Conservation (phyloP, 441 rosid genomes). For the Gossypium schwendimanii region DNA sequence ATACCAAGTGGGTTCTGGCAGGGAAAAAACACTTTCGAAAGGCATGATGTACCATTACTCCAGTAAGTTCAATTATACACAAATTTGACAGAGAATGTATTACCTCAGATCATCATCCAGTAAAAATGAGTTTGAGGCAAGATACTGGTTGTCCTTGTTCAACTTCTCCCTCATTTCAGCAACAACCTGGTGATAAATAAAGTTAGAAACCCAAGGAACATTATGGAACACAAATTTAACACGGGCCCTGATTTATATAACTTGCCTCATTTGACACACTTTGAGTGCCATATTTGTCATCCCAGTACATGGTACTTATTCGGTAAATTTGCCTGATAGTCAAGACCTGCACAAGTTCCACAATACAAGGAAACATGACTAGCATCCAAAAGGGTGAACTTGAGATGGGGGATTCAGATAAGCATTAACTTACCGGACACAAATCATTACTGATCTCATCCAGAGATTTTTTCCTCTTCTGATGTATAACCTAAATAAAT, state of each 20-base stretch:
- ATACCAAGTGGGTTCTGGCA: neutral
- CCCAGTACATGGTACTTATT: constrained; percentile 98
- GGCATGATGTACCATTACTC: neutral
- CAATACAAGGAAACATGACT: neutral
- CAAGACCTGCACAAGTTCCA: constrained; percentile 49
- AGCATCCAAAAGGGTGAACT: neutral
- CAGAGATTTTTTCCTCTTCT: constrained; percentile 85
- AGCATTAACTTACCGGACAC: constrained; percentile 57
- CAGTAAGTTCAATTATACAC: neutral
- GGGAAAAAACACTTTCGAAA: neutral
- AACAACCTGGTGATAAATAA: constrained; percentile 50
- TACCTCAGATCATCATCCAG: constrained; percentile 97
- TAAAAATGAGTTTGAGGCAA: constrained; percentile 81
- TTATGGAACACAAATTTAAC: constrained; percentile 7
- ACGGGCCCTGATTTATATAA: constrained; percentile 13
- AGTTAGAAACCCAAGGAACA: constrained; percentile 5
- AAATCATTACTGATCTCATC: constrained; percentile 88
- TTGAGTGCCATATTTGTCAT: constrained; percentile 95
- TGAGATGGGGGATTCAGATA: constrained; percentile 10
- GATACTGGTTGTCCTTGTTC: constrained; percentile 75
- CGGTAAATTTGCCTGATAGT: constrained; percentile 95
- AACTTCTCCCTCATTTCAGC: constrained; percentile 81
- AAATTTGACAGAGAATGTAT: neutral
- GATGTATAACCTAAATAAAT: constrained; percentile 78
- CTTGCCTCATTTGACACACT: constrained; percentile 91